These are phyloP conservation scores for Dioscorea dumetorum DNA, from an alignment of 106 monocot species.

Conservation along the genomic window DNA sequence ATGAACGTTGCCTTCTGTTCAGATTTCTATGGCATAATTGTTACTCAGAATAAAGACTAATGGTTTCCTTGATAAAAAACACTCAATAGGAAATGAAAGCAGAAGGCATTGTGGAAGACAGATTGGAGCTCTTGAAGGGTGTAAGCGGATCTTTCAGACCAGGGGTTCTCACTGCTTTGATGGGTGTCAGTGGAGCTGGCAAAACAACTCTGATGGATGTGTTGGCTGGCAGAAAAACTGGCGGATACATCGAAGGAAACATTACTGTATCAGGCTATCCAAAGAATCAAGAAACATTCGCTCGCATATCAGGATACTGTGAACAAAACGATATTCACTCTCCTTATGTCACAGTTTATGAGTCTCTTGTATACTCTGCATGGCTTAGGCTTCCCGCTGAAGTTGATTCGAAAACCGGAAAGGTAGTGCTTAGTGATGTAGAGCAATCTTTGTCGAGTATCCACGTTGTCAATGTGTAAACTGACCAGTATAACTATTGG, in stretches of 20 bases:
- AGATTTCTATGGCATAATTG: too few relatives aligned
- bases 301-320: conserved; percentile 57
- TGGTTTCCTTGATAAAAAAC: not conserved
- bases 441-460: too few relatives aligned
- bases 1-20: not conserved
- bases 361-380: conserved; percentile 58
- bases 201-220: conserved; percentile 79
- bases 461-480: too few relatives aligned
- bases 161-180: conserved; percentile 58
- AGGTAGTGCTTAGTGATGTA: conserved; percentile 13
- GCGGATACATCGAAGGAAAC: conserved; percentile 57
- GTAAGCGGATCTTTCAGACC: conserved; percentile 66
- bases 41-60: too few relatives aligned
- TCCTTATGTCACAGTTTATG: conserved; percentile 57
- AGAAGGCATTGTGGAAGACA: conserved; percentile 30
- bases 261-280: conserved; percentile 56
- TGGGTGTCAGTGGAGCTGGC: conserved; percentile 67
- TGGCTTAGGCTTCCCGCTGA: conserved; percentile 56
- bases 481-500: not conserved
- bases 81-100: conserved; percentile 54
- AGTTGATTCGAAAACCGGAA: conserved; percentile 33
- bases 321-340: conserved; percentile 74
- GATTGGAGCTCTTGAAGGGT: conserved; percentile 33
- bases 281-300: conserved; percentile 64
- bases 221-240: conserved; percentile 62